Percentiles rank a stretch among this genome's conserved stretches.
phyloP scores from a whole-genome alignment of 495 filamentous ascomycete species.

The Cercophora samala region DNA sequence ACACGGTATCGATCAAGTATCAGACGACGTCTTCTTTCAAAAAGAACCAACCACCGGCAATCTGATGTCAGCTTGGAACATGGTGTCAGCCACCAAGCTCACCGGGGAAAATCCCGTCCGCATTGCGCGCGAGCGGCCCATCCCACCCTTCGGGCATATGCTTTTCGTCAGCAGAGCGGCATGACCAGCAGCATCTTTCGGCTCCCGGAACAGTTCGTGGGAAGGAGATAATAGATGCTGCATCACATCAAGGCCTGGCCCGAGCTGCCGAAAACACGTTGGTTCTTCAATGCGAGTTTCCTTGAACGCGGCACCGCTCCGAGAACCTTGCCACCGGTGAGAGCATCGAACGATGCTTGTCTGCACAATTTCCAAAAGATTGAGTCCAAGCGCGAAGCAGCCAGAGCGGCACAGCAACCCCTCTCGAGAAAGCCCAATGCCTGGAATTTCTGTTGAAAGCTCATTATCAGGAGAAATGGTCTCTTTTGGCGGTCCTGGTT shows the following conservation, averaged over 20 bases:
- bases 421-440: neutral
- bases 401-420: neutral
- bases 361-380: neutral
- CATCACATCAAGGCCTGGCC: neutral
- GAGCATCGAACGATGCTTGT: neutral
- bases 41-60: neutral
- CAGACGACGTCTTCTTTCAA: neutral
- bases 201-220: neutral
- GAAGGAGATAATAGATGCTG: neutral
- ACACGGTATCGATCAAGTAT: too few species aligned
- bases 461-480: neutral
- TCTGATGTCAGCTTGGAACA: neutral
- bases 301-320: too few species aligned
- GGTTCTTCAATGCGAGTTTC: neutral
- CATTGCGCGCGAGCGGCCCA: neutral
- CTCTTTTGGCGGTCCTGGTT: neutral
- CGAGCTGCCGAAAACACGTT: neutral
- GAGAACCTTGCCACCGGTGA: neutral
- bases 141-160: neutral
- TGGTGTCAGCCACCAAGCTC: neutral
- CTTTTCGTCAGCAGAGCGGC: neutral
- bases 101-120: neutral
- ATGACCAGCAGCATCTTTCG: neutral
- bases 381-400: neutral
- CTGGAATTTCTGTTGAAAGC: neutral